phyloP scores from a whole-genome alignment of 345 rosid species.

The Durio zibethinus region DNA sequence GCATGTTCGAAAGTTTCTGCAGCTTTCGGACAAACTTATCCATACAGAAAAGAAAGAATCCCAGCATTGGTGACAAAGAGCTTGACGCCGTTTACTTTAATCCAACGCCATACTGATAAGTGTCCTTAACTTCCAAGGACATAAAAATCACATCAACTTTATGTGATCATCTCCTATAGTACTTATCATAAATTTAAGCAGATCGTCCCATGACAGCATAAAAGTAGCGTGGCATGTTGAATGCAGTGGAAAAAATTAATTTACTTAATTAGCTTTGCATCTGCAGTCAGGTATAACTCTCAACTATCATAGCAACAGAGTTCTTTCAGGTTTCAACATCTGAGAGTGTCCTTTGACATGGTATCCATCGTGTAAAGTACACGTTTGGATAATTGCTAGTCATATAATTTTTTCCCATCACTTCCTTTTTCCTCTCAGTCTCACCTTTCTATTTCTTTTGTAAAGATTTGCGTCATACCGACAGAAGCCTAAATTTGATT shows the following conservation, averaged over 20 bases:
- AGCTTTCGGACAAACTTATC: not conserved
- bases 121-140: not conserved
- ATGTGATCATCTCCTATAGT: not conserved
- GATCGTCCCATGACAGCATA: not conserved
- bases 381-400: conserved; percentile 22
- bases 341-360: conserved; percentile 11
- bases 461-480: not conserved
- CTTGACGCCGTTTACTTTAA: not conserved
- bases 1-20: conserved; percentile 11
- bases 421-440: too few species aligned
- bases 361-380: not conserved
- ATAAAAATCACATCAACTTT: not conserved
- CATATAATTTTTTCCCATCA: too few species aligned
- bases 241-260: not conserved
- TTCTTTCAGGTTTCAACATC: not conserved
- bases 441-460: not conserved
- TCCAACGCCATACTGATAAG: not conserved
- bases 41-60: not conserved
- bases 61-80: not conserved
- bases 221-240: not conserved
- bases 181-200: conserved; percentile 1
- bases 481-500: not conserved
- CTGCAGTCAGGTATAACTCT: not conserved
- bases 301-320: not conserved
- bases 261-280: not conserved